phyloP scores from a whole-genome alignment of 2,329 filamentous ascomycete species.

The Ambrosiella xylebori region DNA sequence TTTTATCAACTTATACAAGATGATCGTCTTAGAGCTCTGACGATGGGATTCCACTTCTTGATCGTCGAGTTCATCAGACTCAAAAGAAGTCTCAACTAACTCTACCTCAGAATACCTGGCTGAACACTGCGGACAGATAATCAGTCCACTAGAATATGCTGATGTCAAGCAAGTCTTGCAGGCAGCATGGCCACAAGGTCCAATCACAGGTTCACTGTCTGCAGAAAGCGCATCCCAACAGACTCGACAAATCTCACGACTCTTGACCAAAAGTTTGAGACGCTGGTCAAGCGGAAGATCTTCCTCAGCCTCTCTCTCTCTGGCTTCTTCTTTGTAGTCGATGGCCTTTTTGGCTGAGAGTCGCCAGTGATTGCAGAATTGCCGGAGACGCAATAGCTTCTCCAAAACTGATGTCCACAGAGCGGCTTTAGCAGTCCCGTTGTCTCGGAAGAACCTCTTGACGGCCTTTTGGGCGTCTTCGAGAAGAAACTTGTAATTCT shows the following conservation, averaged over 20 bases:
- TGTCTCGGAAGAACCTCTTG: slow-evolving; percentile 33
- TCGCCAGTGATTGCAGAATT: slow-evolving; percentile 79
- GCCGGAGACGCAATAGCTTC: slow-evolving; percentile 63
- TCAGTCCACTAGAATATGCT: slow-evolving; percentile 48
- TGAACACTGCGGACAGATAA: slow-evolving; percentile 75
- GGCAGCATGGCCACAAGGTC: slow-evolving; percentile 68
- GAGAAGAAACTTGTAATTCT: slow-evolving; percentile 60
- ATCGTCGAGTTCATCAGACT: background rate
- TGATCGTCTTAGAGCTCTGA: slow-evolving; percentile 69
- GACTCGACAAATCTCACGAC: slow-evolving; percentile 66
- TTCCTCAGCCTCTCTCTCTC: background rate
- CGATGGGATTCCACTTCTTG: slow-evolving; percentile 37
- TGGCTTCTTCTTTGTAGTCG: slow-evolving; percentile 19
- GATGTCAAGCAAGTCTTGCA: slow-evolving; percentile 49
- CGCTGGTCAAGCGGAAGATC: background rate
- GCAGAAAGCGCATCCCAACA: slow-evolving; percentile 50
- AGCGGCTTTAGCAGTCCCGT: slow-evolving; percentile 1
- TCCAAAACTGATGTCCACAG: slow-evolving; percentile 44
- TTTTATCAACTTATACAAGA: slow-evolving; percentile 55
- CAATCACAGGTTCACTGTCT: slow-evolving; percentile 59
- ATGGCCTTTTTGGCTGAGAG: slow-evolving; percentile 54
- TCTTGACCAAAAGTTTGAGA: slow-evolving; percentile 18
- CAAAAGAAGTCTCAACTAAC: slow-evolving; percentile 19
- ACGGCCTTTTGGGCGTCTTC: slow-evolving; percentile 44
- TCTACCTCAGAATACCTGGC: slow-evolving; percentile 43